Conservation (phyloP, 1,139 yeast species). For the Eremothecium sinecaudum region DNA sequence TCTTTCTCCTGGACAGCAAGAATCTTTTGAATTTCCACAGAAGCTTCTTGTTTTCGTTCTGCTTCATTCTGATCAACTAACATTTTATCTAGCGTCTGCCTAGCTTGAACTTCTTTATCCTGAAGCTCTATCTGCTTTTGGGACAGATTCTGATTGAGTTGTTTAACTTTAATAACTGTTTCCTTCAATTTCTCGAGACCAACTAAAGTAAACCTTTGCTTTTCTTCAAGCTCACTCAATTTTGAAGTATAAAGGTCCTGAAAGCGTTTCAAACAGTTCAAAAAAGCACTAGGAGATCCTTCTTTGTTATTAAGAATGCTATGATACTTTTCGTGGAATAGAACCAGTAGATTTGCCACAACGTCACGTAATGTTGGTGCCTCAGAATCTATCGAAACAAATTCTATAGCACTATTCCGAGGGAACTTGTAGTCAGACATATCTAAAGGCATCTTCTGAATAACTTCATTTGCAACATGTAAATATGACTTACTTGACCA, state of each 20-base stretch:
- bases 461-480: conserved; percentile 41
- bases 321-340: conserved; percentile 35
- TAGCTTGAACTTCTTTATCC: conserved; percentile 59
- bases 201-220: conserved; percentile 59
- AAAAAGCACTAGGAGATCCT: conserved; percentile 48
- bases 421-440: conserved; percentile 14
- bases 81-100: conserved; percentile 63
- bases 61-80: conserved; percentile 87
- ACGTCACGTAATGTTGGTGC: conserved; percentile 33
- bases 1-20: conserved; percentile 58
- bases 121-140: conserved; percentile 43
- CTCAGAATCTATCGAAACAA: neutral
- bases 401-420: conserved; percentile 6
- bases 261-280: conserved; percentile 46
- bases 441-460: conserved; percentile 46
- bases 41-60: conserved; percentile 80
- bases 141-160: conserved; percentile 46
- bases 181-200: conserved; percentile 74
- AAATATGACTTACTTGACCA: conserved; percentile 52
- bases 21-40: conserved; percentile 65
- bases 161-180: conserved; percentile 64
- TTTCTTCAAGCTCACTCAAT: conserved; percentile 47
- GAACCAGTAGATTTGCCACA: conserved; percentile 40
- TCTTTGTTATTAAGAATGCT: conserved; percentile 4
- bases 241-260: conserved; percentile 36